These are phyloP conservation scores for Microbotryum silenes-acaulis DNA, from an alignment of 1,284 basidiomycete genomes.

Conservation along the genomic window DNA sequence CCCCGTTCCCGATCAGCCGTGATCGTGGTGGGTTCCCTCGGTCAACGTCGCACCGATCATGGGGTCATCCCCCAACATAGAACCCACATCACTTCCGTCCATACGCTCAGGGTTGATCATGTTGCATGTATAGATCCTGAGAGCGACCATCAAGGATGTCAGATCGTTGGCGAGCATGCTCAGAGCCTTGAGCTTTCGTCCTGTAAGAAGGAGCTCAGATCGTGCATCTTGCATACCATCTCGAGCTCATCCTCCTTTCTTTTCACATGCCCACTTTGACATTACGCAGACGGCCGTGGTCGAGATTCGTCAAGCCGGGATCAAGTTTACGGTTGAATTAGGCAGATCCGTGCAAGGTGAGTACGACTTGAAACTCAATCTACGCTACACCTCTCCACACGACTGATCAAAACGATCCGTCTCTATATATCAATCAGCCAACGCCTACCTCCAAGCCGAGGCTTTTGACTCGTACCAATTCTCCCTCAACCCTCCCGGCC, in stretches of 20 bases:
- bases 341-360: conserved; percentile 45
- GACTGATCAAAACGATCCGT: neutral
- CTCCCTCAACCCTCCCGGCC: conserved; percentile 20
- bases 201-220: neutral
- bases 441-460: conserved; percentile 70
- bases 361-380: neutral
- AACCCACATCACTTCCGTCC: too few relatives aligned
- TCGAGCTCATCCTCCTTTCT: neutral
- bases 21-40: too few relatives aligned
- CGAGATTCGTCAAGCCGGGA: conserved; percentile 58
- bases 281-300: conserved; percentile 63
- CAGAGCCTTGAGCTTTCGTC: conserved; percentile 26
- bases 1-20: too few relatives aligned
- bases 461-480: conserved; percentile 71
- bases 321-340: conserved; percentile 79
- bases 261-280: neutral
- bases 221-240: too few relatives aligned
- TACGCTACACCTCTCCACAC: neutral
- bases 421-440: conserved; percentile 48
- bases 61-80: too few relatives aligned
- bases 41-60: too few relatives aligned
- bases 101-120: too few relatives aligned
- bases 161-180: conserved; percentile 32
- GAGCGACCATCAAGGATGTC: conserved; percentile 28
- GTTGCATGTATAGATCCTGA: conserved; percentile 8